Conservation (phyloP, 768 basidiomycete species). For the Leccinum longicurvipes region DNA sequence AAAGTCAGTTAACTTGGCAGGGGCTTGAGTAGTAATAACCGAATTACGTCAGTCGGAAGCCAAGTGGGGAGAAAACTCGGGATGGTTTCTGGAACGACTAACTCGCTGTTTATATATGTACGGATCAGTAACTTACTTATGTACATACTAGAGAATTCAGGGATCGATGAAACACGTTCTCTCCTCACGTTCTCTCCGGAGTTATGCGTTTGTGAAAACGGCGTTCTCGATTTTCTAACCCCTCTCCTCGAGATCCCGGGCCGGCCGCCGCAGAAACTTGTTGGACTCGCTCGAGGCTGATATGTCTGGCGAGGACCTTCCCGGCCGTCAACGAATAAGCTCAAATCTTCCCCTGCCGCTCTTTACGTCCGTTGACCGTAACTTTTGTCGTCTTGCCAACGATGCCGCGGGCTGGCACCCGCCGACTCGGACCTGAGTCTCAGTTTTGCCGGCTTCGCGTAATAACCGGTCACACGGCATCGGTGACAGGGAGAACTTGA, state of each 20-base stretch:
- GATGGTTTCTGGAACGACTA: not conserved
- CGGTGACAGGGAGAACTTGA: conserved; percentile 5
- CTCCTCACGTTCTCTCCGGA: conserved; percentile 16
- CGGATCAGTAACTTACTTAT: not conserved
- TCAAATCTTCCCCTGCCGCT: not conserved
- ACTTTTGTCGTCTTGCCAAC: not conserved
- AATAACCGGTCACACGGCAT: not conserved
- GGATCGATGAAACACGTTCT: conserved; percentile 6
- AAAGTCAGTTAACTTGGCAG: conserved; percentile 1
- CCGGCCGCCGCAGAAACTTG: not conserved
- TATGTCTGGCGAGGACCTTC: no score
- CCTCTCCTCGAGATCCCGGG: not conserved
- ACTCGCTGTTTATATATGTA: not conserved
- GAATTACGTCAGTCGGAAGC: conserved; percentile 18
- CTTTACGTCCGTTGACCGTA: not conserved
- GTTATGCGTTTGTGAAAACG: conserved; percentile 2
- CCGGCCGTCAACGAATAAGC: no score
- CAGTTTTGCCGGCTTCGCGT: conserved; percentile 1
- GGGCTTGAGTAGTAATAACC: not conserved
- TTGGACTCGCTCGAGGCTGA: not conserved
- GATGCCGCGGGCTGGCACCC: not conserved
- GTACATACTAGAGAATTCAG: not conserved
- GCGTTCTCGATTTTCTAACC: not conserved
- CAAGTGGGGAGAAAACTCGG: not conserved
- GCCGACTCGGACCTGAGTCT: not conserved